Evolutionary conservation across 371 early-diverging fungal genomes (phyloP), one percentile per base, ranked within the genome.

Genomic region (Synchytrium microbalum): DNA sequence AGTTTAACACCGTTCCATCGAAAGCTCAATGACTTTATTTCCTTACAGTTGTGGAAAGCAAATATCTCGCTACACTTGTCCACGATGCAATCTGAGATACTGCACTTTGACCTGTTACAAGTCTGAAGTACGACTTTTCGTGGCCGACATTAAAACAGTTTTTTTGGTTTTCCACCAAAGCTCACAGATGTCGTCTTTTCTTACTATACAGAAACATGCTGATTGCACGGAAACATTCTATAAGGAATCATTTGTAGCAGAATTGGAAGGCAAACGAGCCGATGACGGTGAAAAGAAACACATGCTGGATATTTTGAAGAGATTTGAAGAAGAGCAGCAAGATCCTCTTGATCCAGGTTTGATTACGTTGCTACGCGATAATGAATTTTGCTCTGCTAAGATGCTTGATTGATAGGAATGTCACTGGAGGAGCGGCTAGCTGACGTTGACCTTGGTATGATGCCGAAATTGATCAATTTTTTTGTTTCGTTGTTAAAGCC

Each of bases 201-300:
- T 28, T 29, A 27, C 57, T 13, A 30, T 26, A 24, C 54, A 79
- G 76, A 61, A 66, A 0, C 76, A 79, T 61, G 51, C 67, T 1
- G 67, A 67, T 23, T 88, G 88, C 66, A 86, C 86, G 13, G 87
- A 88, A 63, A 74, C 80, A 0, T 88, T 88, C 59, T 87, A 87
- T 65, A 79, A 75, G 59, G 77, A 82, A 1, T 82, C 75, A 29
- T 73, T 88, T 5, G 73, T 79, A 32, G 76, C 71, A n/a, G 87
- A 87, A 54, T 79, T 88, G 3, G 68, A 81, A 32, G 75, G 76
- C 3, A 68, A 71, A 54, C 76, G 75, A 3, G 54, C 67, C 0
- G 70, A 69, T 29, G 76, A 75, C 16, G 69, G 72, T 27, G 78
- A 80, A 13, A 74, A 81, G 61, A 69, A 66, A 60, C 70, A 76